Evolutionary conservation across 1,139 yeast genomes (phyloP).

Genomic region (Saccharomyces hybrid): DNA sequence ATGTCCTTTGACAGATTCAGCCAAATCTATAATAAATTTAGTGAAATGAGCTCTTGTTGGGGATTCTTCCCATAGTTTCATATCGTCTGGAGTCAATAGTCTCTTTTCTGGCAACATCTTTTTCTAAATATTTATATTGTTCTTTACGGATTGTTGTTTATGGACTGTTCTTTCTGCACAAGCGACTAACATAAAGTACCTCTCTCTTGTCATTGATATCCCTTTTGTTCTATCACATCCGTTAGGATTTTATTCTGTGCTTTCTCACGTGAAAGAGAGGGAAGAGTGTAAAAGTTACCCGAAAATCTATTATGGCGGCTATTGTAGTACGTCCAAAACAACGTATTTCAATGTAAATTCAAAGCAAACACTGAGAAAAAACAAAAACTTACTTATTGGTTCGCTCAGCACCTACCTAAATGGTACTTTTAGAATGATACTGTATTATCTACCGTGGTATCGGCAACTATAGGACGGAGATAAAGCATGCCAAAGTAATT

Average conservation of each 20-base stretch:
- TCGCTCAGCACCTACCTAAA: background rate
- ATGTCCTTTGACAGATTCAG: constrained; percentile 59
- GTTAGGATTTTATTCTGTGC: background rate
- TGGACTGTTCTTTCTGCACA: background rate
- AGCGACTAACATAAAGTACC: background rate
- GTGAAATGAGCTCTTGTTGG: constrained; percentile 45
- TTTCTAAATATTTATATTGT: background rate
- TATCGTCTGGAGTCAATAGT: constrained; percentile 53
- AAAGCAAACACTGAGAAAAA: background rate
- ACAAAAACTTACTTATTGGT: background rate
- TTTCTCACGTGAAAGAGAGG: background rate
- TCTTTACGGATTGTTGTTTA: background rate
- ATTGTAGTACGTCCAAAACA: background rate
- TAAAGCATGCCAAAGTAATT: background rate
- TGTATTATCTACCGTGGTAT: too few species aligned
- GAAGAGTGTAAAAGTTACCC: background rate
- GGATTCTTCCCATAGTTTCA: constrained; percentile 55
- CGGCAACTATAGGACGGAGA: background rate
- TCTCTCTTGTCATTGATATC: background rate
- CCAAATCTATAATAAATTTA: constrained; percentile 51
- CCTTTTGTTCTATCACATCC: background rate
- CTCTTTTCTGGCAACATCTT: constrained; percentile 42
- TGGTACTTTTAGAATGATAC: background rate
- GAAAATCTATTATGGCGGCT: background rate
- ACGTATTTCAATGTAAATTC: background rate